Evolutionary conservation across 78 protist species (phyloP).

Genomic region (Dictyostelium capitatum): DNA sequence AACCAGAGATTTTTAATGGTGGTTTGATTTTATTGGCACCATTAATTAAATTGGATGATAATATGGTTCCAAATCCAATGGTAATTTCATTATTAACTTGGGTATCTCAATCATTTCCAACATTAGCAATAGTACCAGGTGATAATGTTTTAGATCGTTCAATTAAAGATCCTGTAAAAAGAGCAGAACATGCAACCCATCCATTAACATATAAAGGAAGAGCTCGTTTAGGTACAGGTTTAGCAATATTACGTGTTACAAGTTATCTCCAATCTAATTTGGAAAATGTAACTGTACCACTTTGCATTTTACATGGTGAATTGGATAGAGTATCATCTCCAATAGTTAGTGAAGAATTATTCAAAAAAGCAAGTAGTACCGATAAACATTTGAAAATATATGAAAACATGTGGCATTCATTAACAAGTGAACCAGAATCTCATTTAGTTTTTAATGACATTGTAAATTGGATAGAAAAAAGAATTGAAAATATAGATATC

Average conservation of each 20-base stretch:
- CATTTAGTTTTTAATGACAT: conserved; percentile 40
- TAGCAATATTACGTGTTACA: conserved; percentile 53
- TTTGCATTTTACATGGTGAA: conserved; percentile 39
- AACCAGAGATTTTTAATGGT: conserved; percentile 60
- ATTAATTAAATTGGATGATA: conserved; percentile 63
- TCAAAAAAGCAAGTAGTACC: neutral
- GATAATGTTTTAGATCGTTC: conserved; percentile 58
- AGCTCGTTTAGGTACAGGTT: conserved; percentile 59
- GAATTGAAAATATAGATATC: neutral
- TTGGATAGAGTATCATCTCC: conserved; percentile 69
- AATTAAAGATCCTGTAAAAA: conserved; percentile 58
- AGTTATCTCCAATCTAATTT: conserved; percentile 26
- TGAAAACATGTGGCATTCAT: conserved; percentile 44
- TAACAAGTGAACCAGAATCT: neutral
- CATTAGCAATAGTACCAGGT: conserved; percentile 73
- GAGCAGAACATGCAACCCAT: conserved; percentile 57
- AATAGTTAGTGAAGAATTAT: conserved; percentile 28
- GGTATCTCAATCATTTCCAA: conserved; percentile 22
- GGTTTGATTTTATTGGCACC: conserved; percentile 64
- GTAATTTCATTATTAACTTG: conserved; percentile 27
- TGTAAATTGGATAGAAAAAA: conserved; percentile 39
- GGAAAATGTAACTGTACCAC: conserved; percentile 27
- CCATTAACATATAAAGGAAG: conserved; percentile 67
- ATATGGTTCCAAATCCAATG: conserved; percentile 46
- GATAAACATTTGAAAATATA: conserved; percentile 57